These are phyloP conservation scores for Massarina eburnea DNA, from an alignment of 2,329 filamentous ascomycete genomes.

Conservation along the genomic window DNA sequence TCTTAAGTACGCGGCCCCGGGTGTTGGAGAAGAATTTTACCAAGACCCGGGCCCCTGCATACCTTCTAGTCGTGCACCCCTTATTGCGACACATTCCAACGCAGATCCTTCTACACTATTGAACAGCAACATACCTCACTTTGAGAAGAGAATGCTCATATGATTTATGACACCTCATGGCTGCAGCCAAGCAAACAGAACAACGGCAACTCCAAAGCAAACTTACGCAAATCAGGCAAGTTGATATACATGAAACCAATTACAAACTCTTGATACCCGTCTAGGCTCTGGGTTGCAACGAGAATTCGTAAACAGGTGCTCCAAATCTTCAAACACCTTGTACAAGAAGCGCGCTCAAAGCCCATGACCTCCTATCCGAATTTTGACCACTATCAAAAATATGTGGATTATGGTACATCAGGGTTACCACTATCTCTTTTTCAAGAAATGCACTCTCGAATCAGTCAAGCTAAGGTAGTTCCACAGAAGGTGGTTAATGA, in stretches of 20 bases:
- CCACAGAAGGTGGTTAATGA: not conserved
- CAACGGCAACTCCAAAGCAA: not conserved
- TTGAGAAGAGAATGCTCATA: not conserved
- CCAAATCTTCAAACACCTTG: too few relatives aligned
- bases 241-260: too few relatives aligned
- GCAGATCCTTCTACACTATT: not conserved
- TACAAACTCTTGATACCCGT: too few relatives aligned
- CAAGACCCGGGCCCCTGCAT: too few relatives aligned
- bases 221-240: not conserved
- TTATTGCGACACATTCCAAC: too few relatives aligned
- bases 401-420: not conserved
- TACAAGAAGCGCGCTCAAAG: not conserved
- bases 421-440: not conserved
- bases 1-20: too few relatives aligned
- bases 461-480: not conserved
- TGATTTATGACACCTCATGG: not conserved
- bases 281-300: too few relatives aligned
- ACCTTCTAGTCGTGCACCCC: too few relatives aligned
- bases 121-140: too few relatives aligned
- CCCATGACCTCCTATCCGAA: not conserved
- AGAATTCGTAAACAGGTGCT: too few relatives aligned
- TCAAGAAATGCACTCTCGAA: not conserved
- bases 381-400: not conserved
- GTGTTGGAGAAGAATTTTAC: too few relatives aligned
- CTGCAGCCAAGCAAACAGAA: not conserved